Conservation (phyloP, 225 moss, liverwort and hornwort genomes). For the Polytrichum commune region DNA sequence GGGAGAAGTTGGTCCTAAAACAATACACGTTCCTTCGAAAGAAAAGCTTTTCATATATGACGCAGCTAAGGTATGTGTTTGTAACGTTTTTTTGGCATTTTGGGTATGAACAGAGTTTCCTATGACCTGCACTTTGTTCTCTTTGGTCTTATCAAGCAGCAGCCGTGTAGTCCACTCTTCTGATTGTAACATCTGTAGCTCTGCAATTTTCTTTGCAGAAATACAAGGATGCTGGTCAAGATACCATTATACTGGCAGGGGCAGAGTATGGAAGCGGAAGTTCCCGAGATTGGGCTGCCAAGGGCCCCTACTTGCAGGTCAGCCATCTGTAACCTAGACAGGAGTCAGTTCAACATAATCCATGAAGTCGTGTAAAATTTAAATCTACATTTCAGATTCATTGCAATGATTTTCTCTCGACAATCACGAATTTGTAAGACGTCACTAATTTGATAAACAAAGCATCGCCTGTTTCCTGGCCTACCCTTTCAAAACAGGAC, state of each 20-base stretch:
- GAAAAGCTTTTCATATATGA: constrained; percentile 82
- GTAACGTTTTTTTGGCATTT: background rate
- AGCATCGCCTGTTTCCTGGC: too few species aligned
- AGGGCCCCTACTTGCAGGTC: constrained; percentile 81
- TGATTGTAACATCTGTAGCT: constrained; percentile 5
- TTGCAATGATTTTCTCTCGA: too few species aligned
- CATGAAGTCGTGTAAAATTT: too few species aligned
- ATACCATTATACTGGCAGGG: constrained; percentile 86
- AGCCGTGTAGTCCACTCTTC: background rate
- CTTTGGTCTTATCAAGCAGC: too few species aligned
- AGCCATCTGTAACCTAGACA: background rate
- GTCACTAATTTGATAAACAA: too few species aligned
- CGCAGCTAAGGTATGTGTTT: constrained; percentile 62
- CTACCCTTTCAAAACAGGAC: too few species aligned
- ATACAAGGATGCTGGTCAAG: constrained; percentile 75
- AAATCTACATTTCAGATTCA: too few species aligned
- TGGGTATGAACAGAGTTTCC: too few species aligned
- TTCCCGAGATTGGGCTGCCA: constrained; percentile 98
- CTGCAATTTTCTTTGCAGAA: constrained; percentile 42
- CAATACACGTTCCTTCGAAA: constrained; percentile 74
- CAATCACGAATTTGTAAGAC: too few species aligned
- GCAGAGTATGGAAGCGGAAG: constrained; percentile 96
- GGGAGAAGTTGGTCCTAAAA: constrained; percentile 88
- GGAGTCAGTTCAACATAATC: background rate
- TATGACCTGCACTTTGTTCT: too few species aligned